Base-by-base conservation (phyloP, 495 filamentous ascomycete genomes). In the Trichodelitschia bisporula region DNA sequence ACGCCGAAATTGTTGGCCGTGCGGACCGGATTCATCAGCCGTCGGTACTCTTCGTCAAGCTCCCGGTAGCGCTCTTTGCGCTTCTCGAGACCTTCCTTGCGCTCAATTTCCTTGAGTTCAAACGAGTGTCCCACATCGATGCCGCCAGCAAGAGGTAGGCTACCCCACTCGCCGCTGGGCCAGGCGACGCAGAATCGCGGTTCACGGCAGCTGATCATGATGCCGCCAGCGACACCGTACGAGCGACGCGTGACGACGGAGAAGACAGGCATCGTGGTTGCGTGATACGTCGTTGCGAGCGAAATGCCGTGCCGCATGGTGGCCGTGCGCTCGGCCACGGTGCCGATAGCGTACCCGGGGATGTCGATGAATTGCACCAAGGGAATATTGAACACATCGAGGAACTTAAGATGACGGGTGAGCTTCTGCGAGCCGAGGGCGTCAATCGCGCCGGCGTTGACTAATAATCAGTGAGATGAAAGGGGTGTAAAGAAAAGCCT, bases 1-100 rank as follows among this genome's bases (percentile, higher is more conserved):
- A 68, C 51, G 0, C 66, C 64, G 42, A 72, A 72, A 4, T 62
- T 56, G 49, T 69, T 69, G 8, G 66, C 66, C 23, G 66, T 69
- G 12, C 64, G 48, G 20, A 70, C 62, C 0, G 66, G 66, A 34
- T 68, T 72, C 64, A 69, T 72, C 34, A 70, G 34, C 10, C 60
- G 46, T 18, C 51, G 37, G 40, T 72, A 72, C 40, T 65, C 62
- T 17, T 59, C 56, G 26, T 69, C 63, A 15, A 70, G 37, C 39
- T 66, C 61, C 14, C 51, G 43, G 29, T 66, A 66, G 14, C 51
- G 32, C 32, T 56, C 56, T 16, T 61, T 54, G 31, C 55, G 52
- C 34, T 51, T 54, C 25, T 45, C 49, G 4, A 34, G 30, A 1
- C 49, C 49, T 1, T 58, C 53, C 13, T 46, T 38, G 33, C 57